phyloP scores from a whole-genome alignment of 2,329 filamentous ascomycete genomes.

The Pseudodiploospora longispora region DNA sequence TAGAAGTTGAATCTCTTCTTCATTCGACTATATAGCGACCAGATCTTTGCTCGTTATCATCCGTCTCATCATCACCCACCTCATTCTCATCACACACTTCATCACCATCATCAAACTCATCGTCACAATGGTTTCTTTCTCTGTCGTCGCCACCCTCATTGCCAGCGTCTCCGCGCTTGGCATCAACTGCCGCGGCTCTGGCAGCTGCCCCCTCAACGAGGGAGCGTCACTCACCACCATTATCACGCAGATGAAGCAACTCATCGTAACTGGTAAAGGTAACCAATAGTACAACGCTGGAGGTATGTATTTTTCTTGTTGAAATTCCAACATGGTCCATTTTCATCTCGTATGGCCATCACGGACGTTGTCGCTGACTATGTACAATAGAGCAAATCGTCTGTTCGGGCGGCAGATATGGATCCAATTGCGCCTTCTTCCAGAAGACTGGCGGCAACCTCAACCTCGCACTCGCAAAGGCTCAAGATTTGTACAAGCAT shows the following conservation, averaged over 20 bases:
- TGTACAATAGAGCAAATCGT: conserved; percentile 9
- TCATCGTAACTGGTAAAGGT: conserved; percentile 8
- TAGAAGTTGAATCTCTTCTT: too few species aligned
- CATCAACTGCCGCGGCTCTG: conserved; percentile 13
- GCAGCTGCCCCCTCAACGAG: conserved; percentile 9
- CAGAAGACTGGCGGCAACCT: conserved; percentile 10
- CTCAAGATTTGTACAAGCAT: background rate
- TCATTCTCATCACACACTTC: background rate
- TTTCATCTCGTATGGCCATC: background rate
- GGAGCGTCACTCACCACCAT: conserved; percentile 7
- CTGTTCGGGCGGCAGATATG: conserved; percentile 10
- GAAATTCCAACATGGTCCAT: background rate
- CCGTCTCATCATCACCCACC: background rate
- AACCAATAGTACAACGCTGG: conserved; percentile 7
- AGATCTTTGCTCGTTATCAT: too few species aligned
- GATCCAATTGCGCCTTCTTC: conserved; percentile 12
- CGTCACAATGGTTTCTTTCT: background rate
- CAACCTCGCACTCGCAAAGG: too few species aligned
- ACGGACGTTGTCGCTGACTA: too few species aligned
- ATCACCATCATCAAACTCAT: background rate
- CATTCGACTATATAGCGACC: too few species aligned
- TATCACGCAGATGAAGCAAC: conserved; percentile 7
- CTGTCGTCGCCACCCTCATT: conserved; percentile 4
- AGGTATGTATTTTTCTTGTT: conserved; percentile 1
- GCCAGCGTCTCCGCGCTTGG: conserved; percentile 7